Percentiles rank a stretch among this genome's conserved stretches.
Conservation (phyloP, 345 rosid species). For the Salix caprea region DNA sequence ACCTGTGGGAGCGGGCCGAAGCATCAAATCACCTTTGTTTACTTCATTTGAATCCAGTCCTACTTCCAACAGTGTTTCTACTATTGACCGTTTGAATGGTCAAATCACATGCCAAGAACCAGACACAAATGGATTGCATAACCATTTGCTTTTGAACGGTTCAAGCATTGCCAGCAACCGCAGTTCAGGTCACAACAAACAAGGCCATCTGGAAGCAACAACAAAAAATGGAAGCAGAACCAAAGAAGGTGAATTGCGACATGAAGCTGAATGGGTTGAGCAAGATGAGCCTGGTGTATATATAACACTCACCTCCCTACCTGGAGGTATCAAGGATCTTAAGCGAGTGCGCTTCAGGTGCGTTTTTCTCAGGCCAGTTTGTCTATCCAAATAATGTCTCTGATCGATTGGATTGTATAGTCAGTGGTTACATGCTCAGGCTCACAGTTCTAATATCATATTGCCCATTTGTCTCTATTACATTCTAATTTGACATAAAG, state of each 20-base stretch:
- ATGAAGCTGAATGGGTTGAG: constrained; percentile 88
- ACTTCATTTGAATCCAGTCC: constrained; percentile 60
- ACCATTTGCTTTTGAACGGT: constrained; percentile 46
- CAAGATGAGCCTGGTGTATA: constrained; percentile 98
- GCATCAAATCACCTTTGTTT: constrained; percentile 27
- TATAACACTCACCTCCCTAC: constrained; percentile 79
- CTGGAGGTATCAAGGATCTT: constrained; percentile 88
- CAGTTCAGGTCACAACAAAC: constrained; percentile 42
- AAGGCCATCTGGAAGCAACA: constrained; percentile 52
- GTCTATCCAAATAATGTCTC: neutral
- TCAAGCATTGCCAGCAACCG: constrained; percentile 42
- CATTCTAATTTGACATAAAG: neutral
- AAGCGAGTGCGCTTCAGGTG: constrained; percentile 99
- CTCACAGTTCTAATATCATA: neutral
- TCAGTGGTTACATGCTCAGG: neutral
- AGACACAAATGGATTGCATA: constrained; percentile 19
- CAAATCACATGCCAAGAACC: constrained; percentile 18
- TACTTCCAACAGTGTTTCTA: constrained; percentile 13
- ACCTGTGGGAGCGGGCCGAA: constrained; percentile 26
- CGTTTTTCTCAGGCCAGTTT: constrained; percentile 1
- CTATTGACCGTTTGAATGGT: constrained; percentile 20
- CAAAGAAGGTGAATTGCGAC: constrained; percentile 60
- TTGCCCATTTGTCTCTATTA: neutral
- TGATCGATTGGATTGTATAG: neutral
- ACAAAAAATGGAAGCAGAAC: constrained; percentile 53